Conservation (phyloP, 345 rosid genomes). For the Salix udensis region DNA sequence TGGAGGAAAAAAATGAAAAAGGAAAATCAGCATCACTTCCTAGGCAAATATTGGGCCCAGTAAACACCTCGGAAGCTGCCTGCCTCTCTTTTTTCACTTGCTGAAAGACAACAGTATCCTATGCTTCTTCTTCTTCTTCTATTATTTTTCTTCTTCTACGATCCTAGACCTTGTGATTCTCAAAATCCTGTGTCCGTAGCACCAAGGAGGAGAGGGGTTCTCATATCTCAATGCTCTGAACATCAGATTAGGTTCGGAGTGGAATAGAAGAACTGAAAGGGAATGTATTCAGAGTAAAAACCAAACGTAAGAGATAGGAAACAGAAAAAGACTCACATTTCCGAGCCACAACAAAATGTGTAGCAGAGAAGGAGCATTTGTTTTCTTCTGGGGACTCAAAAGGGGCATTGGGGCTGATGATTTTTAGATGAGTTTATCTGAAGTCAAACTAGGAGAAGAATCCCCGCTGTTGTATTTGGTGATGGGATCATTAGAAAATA, state of each 20-base stretch:
- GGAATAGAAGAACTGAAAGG: constrained; percentile 8
- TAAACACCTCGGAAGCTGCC: background rate
- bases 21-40: background rate
- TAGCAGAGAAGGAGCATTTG: background rate
- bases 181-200: background rate
- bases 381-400: background rate
- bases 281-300: constrained; percentile 18
- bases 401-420: constrained; percentile 28
- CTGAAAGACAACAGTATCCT: constrained; percentile 20
- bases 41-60: constrained; percentile 1
- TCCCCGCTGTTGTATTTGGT: constrained; percentile 7
- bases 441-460: constrained; percentile 29
- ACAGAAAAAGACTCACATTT: background rate
- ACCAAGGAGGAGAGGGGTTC: background rate
- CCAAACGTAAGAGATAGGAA: no score
- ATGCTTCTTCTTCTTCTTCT: constrained; percentile 8
- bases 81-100: background rate
- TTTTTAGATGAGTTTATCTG: background rate
- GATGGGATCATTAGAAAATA: background rate
- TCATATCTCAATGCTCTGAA: background rate
- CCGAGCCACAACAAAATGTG: background rate
- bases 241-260: background rate
- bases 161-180: background rate
- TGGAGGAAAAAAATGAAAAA: background rate
- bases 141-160: background rate